Evolutionary conservation across 106 monocot species (phyloP).

Genomic region (Hemerocallis citrina): DNA sequence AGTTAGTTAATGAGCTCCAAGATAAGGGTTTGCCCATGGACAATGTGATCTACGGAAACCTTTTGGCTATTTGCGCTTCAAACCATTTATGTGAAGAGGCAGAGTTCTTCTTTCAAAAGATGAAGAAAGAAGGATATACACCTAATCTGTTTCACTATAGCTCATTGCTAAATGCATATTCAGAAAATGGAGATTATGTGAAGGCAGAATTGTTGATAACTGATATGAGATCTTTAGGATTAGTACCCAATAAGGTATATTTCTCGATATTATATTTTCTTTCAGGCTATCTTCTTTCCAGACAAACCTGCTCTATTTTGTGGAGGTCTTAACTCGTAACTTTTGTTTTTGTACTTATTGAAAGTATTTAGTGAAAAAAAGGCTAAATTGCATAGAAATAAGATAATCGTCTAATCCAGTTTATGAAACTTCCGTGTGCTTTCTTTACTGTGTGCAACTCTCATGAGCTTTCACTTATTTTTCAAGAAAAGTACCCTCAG

Average conservation of each 20-base stretch:
- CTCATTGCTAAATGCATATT: conserved; percentile 90
- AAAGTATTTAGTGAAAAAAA: too few relatives aligned
- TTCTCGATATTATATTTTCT: not conserved
- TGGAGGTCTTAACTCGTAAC: too few relatives aligned
- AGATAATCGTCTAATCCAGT: too few relatives aligned
- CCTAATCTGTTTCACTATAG: conserved; percentile 90
- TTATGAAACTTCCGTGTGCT: too few relatives aligned
- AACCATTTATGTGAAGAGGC: conserved; percentile 72
- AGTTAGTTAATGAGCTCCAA: conserved; percentile 61
- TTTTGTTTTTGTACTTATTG: too few relatives aligned
- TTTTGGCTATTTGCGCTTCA: conserved; percentile 83
- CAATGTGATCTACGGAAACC: conserved; percentile 78
- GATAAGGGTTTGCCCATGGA: conserved; percentile 60
- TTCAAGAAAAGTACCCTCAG: too few relatives aligned
- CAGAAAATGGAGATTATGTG: conserved; percentile 54
- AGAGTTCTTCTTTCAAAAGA: conserved; percentile 72
- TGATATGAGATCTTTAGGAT: conserved; percentile 61
- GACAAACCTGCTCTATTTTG: too few relatives aligned
- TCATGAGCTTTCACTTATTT: too few relatives aligned
- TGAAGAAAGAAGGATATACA: conserved; percentile 55
- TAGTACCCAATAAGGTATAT: conserved; percentile 82
- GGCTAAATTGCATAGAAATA: too few relatives aligned
- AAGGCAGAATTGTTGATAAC: conserved; percentile 70
- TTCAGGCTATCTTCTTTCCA: too few relatives aligned
- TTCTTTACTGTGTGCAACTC: too few relatives aligned